Evolutionary conservation across 257 asterid species (phyloP), one percentile per base, ranked within the genome.

Genomic region (Orobanche coerulescens): DNA sequence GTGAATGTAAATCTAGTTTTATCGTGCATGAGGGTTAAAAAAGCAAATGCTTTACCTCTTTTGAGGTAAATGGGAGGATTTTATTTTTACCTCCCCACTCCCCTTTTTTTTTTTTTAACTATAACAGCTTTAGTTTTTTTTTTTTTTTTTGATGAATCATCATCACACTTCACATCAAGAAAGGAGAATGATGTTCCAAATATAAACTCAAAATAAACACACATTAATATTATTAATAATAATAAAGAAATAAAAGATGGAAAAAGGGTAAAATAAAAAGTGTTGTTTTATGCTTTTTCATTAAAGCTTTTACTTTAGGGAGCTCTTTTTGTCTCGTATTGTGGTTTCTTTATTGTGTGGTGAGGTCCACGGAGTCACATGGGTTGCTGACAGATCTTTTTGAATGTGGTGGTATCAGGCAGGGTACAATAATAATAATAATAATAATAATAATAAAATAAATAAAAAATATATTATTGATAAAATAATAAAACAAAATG

Each of bases 321-420:
- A 75, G 10, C 59, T 58, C 46, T 65, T 74, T n/a, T 80, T 77
- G 80, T 76, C 81, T 74, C 59, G 66, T 66, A 43, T 48, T 58
- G 66, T 56, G 73, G 72, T 53, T 68, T 40, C 53, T 75, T 55
- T 49, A 49, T 42, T 68, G 62, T 28, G 66, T 12, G 65, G 69
- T 62, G 78, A 59, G 76, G 82, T 75, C 68, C 78, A 67, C 65
- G 36, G 61, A 36, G 22, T 69, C 84, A 79, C 84, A 73, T 79
- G 82, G 81, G 70, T 70, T 47, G 48, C 72, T 70, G 76, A 72
- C 76, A 78, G n/a, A 61, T 4, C 52, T 67, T 68, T 67, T 68
- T 74, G 71, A 57, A 36, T 31, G 69, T n/a, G n/a, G n/a, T n/a
- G 63, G 61, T 25, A 44, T 30, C 2, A 28, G 67, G 62, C 2